Base-by-base conservation (phyloP, 2,329 filamentous ascomycete species). In the Colletotrichum godetiae region DNA sequence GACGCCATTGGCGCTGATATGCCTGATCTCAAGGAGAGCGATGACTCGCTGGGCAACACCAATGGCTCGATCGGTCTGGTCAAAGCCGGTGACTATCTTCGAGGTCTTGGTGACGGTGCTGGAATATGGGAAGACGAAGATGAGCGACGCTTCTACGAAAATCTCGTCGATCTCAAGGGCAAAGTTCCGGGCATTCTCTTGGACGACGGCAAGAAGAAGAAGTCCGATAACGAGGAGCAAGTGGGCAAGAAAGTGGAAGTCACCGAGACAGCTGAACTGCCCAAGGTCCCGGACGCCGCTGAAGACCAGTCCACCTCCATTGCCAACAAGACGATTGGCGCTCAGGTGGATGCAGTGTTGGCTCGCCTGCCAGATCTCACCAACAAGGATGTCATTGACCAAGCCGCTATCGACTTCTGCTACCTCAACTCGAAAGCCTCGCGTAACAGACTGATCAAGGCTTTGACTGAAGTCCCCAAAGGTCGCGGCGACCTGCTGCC, bases 101-200 rank as follows among this genome's bases (percentile, higher is more conserved):
- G 95, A 49, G 95, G 95, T 13, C 94, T 97, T 81, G 93, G 92
- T 27, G 96, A 98, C 72, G 95, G 95, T 24, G 90, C 95, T 29
- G 97, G 97, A 0, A 98, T 99, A 75, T 99, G 97, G 97, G 95
- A 98, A 84, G 97, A 99, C 78, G 97, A 99, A 80, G 97, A 99
- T 67, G 96, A 99, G 83, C 92, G 97, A 73, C 94, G 97, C 74
- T 99, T 99, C 82, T 99, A 99, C 84, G 97, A 99, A 85, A 98
- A 98, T 76, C 84, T 99, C 12, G 93, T 97, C 13, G 97, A 99
- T 80, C 86, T 99, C 19, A 98, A 97, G 80, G 97, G 97, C 77
- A 97, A 98, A 78, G 97, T 99, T 3, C 97, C 97, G 0, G 93
- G 93, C 1, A 97, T 99, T 77, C 87, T 99, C 10, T 90, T 99